Base-by-base conservation (phyloP, 2,329 filamentous ascomycete species). In the Talaromyces sp. region DNA sequence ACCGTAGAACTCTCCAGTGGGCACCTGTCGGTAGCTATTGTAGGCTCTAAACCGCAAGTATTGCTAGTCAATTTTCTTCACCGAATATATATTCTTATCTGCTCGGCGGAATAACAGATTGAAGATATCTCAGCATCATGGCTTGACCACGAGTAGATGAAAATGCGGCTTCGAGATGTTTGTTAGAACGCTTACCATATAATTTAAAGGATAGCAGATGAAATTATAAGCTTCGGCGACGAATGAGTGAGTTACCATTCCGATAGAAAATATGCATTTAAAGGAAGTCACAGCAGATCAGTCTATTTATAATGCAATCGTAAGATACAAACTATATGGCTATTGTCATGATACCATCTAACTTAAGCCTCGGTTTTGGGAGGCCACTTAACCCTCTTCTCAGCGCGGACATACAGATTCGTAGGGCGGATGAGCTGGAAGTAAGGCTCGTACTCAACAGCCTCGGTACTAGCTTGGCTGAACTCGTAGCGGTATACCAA, bases 401-500 rank as follows among this genome's bases (percentile, higher is more conserved):
- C 78, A 0, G 84, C 83, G 22, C 78, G 72, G 1, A 85, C 83
- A 67, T 84, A 87, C 56, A 87, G 63, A 70, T 87, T 86, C 39
- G 80, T 79, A 1, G 85, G 85, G 22, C 85, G 72, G 65, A 87
- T 86, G 1, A 87, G 73, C 75, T 86, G 84, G 72, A 87, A 87
- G 77, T 83, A 81, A 1, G 85, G 85, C 67, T 87, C 85, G 56
- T 87, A 87, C 63, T 86, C 84, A 6, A 87, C 76, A 0, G 81
- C 75, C 1, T 78, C 82, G 4, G 84, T 78, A 3, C 79, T 79
- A n/a, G 82, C 85, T n/a, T 80, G 72, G 10, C 67, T 73, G 66
- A 87, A 89, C 63, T 84, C 77, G 71, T 89, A 89, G 8, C 86
- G 79, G 65, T 82, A 88, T 2, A 89, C 73, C 43, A 89, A 74